Evolutionary conservation across 495 filamentous ascomycete genomes (phyloP).

Genomic region (Neurospora sp.): DNA sequence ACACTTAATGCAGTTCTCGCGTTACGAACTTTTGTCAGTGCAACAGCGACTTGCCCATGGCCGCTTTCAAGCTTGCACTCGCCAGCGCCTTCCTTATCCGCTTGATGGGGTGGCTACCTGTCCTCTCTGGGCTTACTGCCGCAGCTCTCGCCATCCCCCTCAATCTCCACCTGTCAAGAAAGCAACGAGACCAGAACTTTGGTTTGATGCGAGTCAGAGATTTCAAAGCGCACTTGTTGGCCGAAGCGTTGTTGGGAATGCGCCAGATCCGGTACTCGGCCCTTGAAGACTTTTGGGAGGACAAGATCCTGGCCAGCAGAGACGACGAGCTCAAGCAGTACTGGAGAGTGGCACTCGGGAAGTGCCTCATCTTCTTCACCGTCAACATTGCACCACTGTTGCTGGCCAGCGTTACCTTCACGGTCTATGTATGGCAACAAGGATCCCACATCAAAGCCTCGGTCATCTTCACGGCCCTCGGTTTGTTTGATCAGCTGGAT

Average conservation of each 20-base stretch:
- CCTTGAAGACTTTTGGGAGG: conserved; percentile 56
- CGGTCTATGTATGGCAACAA: conserved; percentile 41
- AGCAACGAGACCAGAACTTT: conserved; percentile 47
- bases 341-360: conserved; percentile 46
- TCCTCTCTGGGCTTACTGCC: conserved; percentile 48
- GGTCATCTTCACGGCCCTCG: conserved; percentile 20
- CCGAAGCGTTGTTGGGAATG: conserved; percentile 63
- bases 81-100: conserved; percentile 47
- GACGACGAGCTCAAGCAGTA: conserved; percentile 49
- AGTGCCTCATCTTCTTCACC: conserved; percentile 35
- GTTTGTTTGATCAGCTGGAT: conserved; percentile 21
- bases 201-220: conserved; percentile 61
- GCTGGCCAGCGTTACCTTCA: conserved; percentile 51
- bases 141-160: conserved; percentile 47
- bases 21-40: conserved; percentile 52
- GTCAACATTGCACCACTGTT: conserved; percentile 57
- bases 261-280: conserved; percentile 71
- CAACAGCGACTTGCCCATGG: conserved; percentile 45
- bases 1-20: conserved; percentile 38
- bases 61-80: conserved; percentile 41
- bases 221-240: conserved; percentile 54
- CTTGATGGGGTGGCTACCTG: conserved; percentile 54
- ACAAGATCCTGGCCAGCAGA: conserved; percentile 48
- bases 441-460: conserved; percentile 14
- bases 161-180: conserved; percentile 47